A percentile compares a stretch with the other conserved stretches of the same genome.
These are phyloP conservation scores for Hericium alpestre DNA, from an alignment of 768 basidiomycete genomes.

Conservation along the genomic window DNA sequence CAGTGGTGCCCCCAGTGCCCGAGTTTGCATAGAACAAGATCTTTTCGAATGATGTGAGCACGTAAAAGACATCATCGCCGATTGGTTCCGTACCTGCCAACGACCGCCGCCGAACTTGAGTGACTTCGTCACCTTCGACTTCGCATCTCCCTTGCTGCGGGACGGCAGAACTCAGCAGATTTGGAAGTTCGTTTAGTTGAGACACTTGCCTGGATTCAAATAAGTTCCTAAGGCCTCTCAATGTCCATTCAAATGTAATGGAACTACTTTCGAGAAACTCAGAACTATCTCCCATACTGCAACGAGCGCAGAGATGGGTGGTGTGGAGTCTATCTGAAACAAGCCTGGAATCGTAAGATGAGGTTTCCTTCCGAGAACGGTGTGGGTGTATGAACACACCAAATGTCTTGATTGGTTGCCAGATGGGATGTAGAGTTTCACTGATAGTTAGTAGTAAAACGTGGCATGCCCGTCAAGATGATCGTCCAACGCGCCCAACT, in stretches of 20 bases:
- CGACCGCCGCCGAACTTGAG: constrained; percentile 64
- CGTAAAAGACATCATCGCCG: constrained; percentile 8
- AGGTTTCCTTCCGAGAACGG: too few relatives aligned
- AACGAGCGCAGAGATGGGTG: too few relatives aligned
- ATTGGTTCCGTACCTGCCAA: constrained; percentile 47
- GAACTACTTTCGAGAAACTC: constrained; percentile 44
- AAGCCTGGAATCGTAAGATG: too few relatives aligned
- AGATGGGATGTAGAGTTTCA: too few relatives aligned
- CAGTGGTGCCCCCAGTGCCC: constrained; percentile 45
- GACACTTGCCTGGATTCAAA: constrained; percentile 55
- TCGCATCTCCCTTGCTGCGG: constrained; percentile 56
- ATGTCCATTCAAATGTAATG: constrained; percentile 68
- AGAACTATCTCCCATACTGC: background rate
- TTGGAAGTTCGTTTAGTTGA: background rate
- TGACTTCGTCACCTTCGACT: constrained; percentile 71
- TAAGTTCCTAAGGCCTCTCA: constrained; percentile 55
- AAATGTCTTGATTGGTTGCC: too few relatives aligned
- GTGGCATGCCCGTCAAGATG: too few relatives aligned
- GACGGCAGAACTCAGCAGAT: background rate
- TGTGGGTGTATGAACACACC: too few relatives aligned
- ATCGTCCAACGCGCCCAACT: too few relatives aligned
- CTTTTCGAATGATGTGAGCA: constrained; percentile 24
- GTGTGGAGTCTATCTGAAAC: too few relatives aligned
- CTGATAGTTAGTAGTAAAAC: too few relatives aligned
- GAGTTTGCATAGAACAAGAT: constrained; percentile 81